These are phyloP conservation scores for Aegilops bicornis DNA, from an alignment of 176 grass and related monocot genomes.

Conservation along the genomic window DNA sequence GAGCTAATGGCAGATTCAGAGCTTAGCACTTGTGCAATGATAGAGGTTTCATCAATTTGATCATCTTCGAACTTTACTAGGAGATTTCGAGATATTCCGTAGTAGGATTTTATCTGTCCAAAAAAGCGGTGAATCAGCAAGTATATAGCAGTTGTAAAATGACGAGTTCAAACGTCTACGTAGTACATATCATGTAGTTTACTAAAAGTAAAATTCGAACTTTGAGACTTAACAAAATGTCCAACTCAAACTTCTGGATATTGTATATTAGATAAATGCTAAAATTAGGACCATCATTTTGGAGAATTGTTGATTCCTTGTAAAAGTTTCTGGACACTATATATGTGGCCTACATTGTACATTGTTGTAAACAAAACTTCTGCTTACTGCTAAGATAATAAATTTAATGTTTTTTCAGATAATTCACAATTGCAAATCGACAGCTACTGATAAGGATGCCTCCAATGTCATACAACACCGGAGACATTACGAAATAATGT, in stretches of 20 bases:
- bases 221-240: not conserved
- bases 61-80: conserved; percentile 96
- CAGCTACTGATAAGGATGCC: conserved; percentile 2
- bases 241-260: not conserved
- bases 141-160: conserved; percentile 1
- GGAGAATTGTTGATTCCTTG: not conserved
- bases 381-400: not conserved
- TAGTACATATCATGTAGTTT: not conserved
- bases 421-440: not conserved
- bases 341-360: not conserved
- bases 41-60: conserved; percentile 91
- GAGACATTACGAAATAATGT: not conserved
- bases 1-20: conserved; percentile 88
- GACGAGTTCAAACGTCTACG: not conserved
- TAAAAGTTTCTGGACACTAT: not conserved
- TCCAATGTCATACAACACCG: not conserved
- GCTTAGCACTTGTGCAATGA: conserved; percentile 76
- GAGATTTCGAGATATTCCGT: conserved; percentile 92
- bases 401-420: not conserved
- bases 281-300: not conserved
- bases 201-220: not conserved
- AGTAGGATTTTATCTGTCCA: conserved; percentile 90
- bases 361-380: not conserved
- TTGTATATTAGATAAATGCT: not conserved
- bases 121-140: not conserved